These are phyloP conservation scores for Ustilago crameri DNA, from an alignment of 1,284 basidiomycete genomes.

Conservation along the genomic window DNA sequence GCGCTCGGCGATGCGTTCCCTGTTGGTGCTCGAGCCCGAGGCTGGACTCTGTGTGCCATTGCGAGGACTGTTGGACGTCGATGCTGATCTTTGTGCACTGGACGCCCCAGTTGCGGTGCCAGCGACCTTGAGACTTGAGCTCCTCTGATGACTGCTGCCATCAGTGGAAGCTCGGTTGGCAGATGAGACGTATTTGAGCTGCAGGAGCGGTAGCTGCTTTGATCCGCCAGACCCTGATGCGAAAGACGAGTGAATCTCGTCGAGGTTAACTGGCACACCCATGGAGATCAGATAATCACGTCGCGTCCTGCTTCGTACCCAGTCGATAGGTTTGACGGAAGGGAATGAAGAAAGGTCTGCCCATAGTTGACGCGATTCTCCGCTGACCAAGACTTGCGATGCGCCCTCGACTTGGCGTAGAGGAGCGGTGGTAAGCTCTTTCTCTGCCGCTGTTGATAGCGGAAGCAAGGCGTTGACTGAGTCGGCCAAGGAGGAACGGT, in stretches of 20 bases:
- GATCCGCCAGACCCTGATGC: slow-evolving; percentile 24
- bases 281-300: slow-evolving; percentile 63
- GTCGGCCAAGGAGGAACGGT: slow-evolving; percentile 17
- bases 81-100: slow-evolving; percentile 28
- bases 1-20: slow-evolving; percentile 51
- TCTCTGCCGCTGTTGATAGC: slow-evolving; percentile 30
- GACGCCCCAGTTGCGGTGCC: slow-evolving; percentile 7
- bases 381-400: slow-evolving; percentile 54
- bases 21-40: slow-evolving; percentile 29
- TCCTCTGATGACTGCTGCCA: slow-evolving; percentile 13
- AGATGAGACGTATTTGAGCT: slow-evolving; percentile 50
- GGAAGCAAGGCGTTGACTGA: slow-evolving; percentile 27
- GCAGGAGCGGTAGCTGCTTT: slow-evolving; percentile 51
- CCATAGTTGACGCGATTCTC: slow-evolving; percentile 38
- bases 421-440: slow-evolving; percentile 19
- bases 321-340: slow-evolving; percentile 55
- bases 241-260: slow-evolving; percentile 56
- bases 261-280: slow-evolving; percentile 65
- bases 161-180: slow-evolving; percentile 3
- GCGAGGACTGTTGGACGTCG: slow-evolving; percentile 42
- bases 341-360: slow-evolving; percentile 37
- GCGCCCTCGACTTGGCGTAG: slow-evolving; percentile 56
- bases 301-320: slow-evolving; percentile 60
- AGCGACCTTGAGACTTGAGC: slow-evolving; percentile 27
- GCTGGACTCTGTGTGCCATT: slow-evolving; percentile 40